Base-by-base conservation (phyloP, 805 yeast species). In the Cyberlindnera bimundalis region DNA sequence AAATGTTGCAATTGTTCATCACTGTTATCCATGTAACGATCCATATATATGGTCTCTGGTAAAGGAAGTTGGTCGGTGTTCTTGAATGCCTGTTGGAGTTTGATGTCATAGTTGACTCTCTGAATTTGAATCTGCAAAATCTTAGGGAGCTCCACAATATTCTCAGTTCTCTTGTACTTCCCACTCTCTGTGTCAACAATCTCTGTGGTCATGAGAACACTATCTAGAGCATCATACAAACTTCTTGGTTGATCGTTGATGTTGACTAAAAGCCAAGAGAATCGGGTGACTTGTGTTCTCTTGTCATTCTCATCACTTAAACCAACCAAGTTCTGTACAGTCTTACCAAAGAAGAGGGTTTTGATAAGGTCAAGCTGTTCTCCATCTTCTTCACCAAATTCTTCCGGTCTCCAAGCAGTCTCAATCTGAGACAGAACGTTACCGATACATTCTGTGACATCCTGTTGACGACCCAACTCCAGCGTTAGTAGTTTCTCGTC, bases 401-500 rank as follows among this genome's bases (percentile, higher is more conserved):
- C 60, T 13, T 69, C 70, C 0, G 96, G 95, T 37, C 74, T 79
- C 42, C 85, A 71, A 0, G 96, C 95, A 19, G 95, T 86, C 58
- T 91, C 97, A 27, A 93, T 67, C 60, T 91, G 98, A 48, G 83
- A 85, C 12, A 90, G 70, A 7, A 93, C 97, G 60, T 93, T 93
- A 40, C 90, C 95, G 55, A 91, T 89, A 61, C 98, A 91, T 59
- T 93, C 99, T 0, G 97, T 89, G 15, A 93, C 98, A 67, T 93
- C 99, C 60, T 93, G 99, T 59, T 93, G 99, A 49, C 95, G 71
- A 2, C 96, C 96, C 55, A 81, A 70, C 56, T 86, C 90, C 39
- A 82, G 68, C 0, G 93, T 81, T 52, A 81, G 76, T 42, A 79
- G 89, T 62, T 84, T 73, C 54, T 83, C 88, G 46, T 80, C 85